These are phyloP conservation scores for Penicillium sp. DNA, from an alignment of 2,329 filamentous ascomycete genomes.

Conservation along the genomic window DNA sequence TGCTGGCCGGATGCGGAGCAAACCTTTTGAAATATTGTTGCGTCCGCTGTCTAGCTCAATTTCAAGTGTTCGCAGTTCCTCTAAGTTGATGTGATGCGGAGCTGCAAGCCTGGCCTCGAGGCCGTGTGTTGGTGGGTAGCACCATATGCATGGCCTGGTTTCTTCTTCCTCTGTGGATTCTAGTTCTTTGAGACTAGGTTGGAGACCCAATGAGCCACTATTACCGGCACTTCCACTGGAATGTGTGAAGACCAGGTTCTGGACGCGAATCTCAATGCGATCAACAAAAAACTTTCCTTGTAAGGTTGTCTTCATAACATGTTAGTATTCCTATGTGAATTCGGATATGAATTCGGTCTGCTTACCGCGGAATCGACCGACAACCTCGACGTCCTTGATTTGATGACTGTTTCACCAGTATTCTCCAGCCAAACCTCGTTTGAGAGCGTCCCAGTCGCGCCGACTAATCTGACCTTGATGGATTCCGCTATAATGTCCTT, in stretches of 20 bases:
- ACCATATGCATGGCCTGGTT: conserved; percentile 59
- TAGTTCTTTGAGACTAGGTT: conserved; percentile 33
- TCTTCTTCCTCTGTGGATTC: conserved; percentile 28
- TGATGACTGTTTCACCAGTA: conserved; percentile 44
- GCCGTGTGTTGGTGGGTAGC: conserved; percentile 67
- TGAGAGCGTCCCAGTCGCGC: conserved; percentile 42
- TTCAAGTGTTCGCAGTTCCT: conserved; percentile 73
- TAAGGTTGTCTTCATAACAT: conserved; percentile 33
- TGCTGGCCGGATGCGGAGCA: conserved; percentile 54
- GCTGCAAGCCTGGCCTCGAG: conserved; percentile 66
- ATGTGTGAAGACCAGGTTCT: conserved; percentile 37
- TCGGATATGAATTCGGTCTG: conserved; percentile 19
- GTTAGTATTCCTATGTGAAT: conserved; percentile 1
- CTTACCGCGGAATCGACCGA: conserved; percentile 48
- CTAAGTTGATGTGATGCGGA: conserved; percentile 70
- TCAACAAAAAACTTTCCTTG: conserved; percentile 72
- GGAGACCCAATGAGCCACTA: conserved; percentile 24
- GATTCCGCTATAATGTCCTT: conserved; percentile 65
- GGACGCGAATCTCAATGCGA: conserved; percentile 57
- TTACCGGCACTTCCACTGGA: conserved; percentile 18
- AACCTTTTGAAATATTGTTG: conserved; percentile 57
- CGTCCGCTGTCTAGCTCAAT: conserved; percentile 69
- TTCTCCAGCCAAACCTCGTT: conserved; percentile 66
- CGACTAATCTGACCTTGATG: conserved; percentile 61
- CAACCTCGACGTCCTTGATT: conserved; percentile 52